Base-by-base conservation (phyloP, 306 rosid species). In the Prunus kanzakura region DNA sequence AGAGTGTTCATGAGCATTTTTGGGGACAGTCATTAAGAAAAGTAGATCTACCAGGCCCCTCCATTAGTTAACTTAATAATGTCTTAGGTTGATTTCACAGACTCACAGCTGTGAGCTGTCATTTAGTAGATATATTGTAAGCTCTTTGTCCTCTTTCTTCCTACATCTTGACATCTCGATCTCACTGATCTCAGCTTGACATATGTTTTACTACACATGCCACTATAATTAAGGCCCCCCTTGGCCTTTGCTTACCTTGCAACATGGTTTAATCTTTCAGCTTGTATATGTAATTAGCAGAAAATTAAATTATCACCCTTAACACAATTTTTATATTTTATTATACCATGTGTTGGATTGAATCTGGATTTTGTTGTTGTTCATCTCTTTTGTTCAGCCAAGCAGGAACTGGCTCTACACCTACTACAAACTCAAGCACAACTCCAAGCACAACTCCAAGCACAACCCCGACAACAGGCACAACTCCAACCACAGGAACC, bases 331-430 rank as follows among this genome's bases (percentile, higher is more conserved):
- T 38, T 7, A 6, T 7, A 7, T 38, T 7, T 7, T 38, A 38
- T 38, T 38, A 38, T 7, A 38, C 8, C 2, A 4, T 38, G 43
- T 38, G 43, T 38, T 38, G 43, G 20, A 54, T 9, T 3, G 52
- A 43, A 76, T 11, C 35, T 19, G 16, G 56, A 46, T 78, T 55
- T 64, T 77, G 82, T 77, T 77, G 82, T 77, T 23, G 22, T 27
- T 57, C 71, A 66, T 19, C 71, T 81, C 81, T 13, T 45, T 79
- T 12, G 64, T 85, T 84, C 91, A 94, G 97, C 84, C 77, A 64
- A 54, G 19, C 92, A n/a, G 93, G 92, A 46, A 85, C 86, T 29
- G 75, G 83, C 32, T 72, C 76, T 19, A 69, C 80, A 16, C 35
- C 35, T 32, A 72, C 88, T 6, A 73, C 87, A 63, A 62, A 89